These are phyloP conservation scores for Schizochytrium sp. DNA, from an alignment of 108 stramenopile genomes.

Conservation along the genomic window DNA sequence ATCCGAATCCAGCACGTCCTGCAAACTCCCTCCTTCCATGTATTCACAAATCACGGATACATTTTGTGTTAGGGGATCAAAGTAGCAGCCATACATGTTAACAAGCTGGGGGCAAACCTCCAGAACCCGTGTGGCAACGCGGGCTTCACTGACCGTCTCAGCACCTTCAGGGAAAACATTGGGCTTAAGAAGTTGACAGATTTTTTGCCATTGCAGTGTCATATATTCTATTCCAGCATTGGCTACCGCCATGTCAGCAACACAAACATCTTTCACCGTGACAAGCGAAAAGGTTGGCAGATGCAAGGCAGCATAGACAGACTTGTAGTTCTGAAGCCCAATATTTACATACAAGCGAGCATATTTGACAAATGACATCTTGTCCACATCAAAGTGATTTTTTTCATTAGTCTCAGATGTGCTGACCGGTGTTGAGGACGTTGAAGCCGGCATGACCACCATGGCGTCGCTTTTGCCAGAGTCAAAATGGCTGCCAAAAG, in stretches of 20 bases:
- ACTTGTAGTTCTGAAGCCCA: not conserved
- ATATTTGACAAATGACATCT: constrained; percentile 32
- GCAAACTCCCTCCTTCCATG: constrained; percentile 58
- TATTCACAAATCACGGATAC: constrained; percentile 2
- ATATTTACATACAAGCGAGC: not conserved
- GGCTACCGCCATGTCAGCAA: not conserved
- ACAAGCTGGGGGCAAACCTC: not conserved
- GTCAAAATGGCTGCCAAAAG: not conserved
- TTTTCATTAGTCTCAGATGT: not conserved
- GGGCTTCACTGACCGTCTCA: not conserved
- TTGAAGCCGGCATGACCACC: not conserved
- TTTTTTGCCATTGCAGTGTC: not conserved
- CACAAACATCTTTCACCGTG: not conserved
- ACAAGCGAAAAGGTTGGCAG: constrained; percentile 39
- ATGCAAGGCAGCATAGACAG: not conserved
- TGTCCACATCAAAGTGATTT: constrained; percentile 7
- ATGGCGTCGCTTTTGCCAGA: not conserved
- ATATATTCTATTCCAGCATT: not conserved
- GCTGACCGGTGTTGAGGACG: not conserved
- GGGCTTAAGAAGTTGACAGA: not conserved
- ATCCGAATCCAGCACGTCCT: constrained; percentile 22
- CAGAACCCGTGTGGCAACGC: not conserved
- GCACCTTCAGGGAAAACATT: not conserved
- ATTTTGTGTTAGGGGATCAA: not conserved
- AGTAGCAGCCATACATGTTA: constrained; percentile 32